phyloP scores from a whole-genome alignment of 1,139 yeast genomes.

The Pichia kudriavzevii region DNA sequence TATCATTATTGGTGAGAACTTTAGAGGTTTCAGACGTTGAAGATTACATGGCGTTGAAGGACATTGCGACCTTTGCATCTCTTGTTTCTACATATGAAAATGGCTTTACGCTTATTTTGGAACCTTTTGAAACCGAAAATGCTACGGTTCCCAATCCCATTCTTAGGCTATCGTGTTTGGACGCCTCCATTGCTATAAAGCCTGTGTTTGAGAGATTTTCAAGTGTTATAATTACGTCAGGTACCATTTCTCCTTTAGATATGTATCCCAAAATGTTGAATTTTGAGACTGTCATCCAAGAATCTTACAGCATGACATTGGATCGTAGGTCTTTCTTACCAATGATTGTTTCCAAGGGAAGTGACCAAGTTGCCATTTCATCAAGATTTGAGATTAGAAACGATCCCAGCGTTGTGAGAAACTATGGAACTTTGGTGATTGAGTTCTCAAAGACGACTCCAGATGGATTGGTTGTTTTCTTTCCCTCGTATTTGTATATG shows the following conservation, averaged over 20 bases:
- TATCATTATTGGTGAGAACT: conserved; percentile 81
- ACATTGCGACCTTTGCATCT: conserved; percentile 95
- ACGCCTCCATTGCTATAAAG: conserved; percentile 95
- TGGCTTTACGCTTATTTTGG: conserved; percentile 86
- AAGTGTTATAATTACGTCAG: conserved; percentile 93
- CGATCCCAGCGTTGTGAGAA: conserved; percentile 95
- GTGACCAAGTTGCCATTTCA: conserved; percentile 94
- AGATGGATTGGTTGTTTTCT: conserved; percentile 96
- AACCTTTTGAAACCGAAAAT: conserved; percentile 94
- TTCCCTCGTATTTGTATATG: conserved; percentile 95
- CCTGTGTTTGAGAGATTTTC: conserved; percentile 92
- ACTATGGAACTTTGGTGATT: conserved; percentile 84
- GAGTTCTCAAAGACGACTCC: conserved; percentile 95
- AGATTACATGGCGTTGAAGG: conserved; percentile 87
- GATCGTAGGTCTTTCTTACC: conserved; percentile 91
- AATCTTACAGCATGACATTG: conserved; percentile 91
- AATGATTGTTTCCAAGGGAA: conserved; percentile 91
- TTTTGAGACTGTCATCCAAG: conserved; percentile 89
- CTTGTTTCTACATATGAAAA: conserved; percentile 88
- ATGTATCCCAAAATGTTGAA: conserved; percentile 98
- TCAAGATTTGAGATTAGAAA: conserved; percentile 95
- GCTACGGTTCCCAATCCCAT: conserved; percentile 98
- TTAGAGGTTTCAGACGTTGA: conserved; percentile 83
- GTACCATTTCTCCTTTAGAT: conserved; percentile 95
- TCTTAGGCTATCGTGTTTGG: conserved; percentile 88